These are phyloP conservation scores for Perkinsus olseni DNA, from an alignment of 169 alveolate genomes.

Conservation along the genomic window DNA sequence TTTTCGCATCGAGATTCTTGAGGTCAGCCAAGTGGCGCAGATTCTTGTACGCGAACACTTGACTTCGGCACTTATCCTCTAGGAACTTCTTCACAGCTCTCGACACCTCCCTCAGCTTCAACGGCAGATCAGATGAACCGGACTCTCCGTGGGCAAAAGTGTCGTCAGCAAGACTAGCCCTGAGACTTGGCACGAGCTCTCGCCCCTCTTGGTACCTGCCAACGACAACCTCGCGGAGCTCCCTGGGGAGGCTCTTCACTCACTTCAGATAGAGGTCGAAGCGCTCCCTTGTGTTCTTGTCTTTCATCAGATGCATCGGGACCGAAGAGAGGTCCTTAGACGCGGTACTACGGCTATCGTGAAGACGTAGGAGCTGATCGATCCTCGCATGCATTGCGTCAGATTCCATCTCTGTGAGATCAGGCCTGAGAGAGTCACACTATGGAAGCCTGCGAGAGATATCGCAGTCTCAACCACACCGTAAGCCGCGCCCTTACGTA, in stretches of 20 bases:
- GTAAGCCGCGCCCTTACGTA: background rate
- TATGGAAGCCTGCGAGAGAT: too few relatives aligned
- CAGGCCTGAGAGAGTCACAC: background rate
- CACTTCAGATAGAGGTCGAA: background rate
- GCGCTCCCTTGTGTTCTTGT: background rate
- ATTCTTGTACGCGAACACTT: background rate
- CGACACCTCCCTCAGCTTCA: background rate
- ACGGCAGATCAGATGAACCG: background rate
- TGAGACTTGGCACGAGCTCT: background rate
- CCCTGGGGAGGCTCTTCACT: background rate
- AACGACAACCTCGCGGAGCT: background rate
- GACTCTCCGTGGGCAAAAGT: background rate
- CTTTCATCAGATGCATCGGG: background rate
- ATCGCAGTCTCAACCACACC: background rate
- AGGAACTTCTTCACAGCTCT: background rate
- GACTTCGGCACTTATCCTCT: background rate
- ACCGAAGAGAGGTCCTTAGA: background rate
- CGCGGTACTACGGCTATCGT: background rate
- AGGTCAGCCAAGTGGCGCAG: background rate
- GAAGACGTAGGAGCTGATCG: background rate
- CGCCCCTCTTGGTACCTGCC: background rate
- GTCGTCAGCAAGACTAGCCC: background rate
- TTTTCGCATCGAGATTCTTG: background rate
- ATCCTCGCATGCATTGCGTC: background rate
- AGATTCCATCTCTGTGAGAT: background rate